Evolutionary conservation across 2,329 filamentous ascomycete species (phyloP).

Genomic region (Xylaria sp.): DNA sequence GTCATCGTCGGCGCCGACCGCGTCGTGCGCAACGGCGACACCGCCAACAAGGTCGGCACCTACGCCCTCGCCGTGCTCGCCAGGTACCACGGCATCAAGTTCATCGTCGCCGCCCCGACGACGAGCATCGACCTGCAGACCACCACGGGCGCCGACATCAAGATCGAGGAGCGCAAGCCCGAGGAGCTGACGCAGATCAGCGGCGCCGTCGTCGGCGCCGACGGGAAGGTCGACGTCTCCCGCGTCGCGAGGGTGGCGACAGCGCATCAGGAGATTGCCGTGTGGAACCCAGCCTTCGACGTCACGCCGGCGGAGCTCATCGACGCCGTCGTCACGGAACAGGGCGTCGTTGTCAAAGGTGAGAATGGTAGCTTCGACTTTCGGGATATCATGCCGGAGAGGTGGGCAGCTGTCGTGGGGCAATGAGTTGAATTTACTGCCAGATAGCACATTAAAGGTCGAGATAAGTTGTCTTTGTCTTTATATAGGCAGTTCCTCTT

Average conservation of each 20-base stretch:
- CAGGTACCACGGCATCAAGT: conserved; percentile 87
- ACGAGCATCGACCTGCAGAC: conserved; percentile 93
- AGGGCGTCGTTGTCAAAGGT: conserved; percentile 84
- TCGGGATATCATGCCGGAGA: conserved; percentile 64
- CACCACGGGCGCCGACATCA: conserved; percentile 78
- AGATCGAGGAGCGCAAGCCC: conserved; percentile 86
- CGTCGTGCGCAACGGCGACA: conserved; percentile 96
- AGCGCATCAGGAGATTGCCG: conserved; percentile 78
- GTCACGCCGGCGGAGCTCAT: conserved; percentile 90
- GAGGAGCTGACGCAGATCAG: conserved; percentile 87
- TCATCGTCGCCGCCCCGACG: conserved; percentile 92
- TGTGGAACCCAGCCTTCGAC: conserved; percentile 98
- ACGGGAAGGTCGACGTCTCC: conserved; percentile 70
- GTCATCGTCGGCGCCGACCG: conserved; percentile 95
- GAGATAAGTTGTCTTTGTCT: background rate
- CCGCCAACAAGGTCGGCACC: conserved; percentile 98
- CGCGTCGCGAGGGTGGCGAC: conserved; percentile 79
- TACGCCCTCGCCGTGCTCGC: conserved; percentile 94
- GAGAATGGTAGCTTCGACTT: conserved; percentile 76
- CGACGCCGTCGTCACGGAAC: conserved; percentile 93
- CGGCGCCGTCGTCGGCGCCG: conserved; percentile 74
- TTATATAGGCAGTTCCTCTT: background rate
- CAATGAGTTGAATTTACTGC: conserved; percentile 34
- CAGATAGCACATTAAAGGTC: background rate
- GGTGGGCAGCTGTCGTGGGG: conserved; percentile 57